These are phyloP conservation scores for Polyporus tsugae DNA, from an alignment of 1,284 basidiomycete genomes.

Conservation along the genomic window DNA sequence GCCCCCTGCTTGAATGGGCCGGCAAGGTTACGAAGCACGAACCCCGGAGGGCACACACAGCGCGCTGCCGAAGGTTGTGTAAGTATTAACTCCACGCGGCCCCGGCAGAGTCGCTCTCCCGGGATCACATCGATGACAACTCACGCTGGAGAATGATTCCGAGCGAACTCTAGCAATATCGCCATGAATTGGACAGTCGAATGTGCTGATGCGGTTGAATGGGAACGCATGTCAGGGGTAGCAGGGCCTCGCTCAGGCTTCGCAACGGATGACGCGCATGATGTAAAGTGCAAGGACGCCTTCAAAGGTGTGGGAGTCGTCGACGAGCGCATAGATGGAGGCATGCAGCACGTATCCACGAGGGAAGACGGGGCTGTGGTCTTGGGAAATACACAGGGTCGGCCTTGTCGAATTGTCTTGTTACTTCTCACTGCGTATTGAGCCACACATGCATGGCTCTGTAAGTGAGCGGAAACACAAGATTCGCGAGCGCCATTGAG, in stretches of 20 bases:
- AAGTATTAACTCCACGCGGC: conserved; percentile 1
- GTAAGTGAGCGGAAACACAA: background rate
- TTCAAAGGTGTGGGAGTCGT: background rate
- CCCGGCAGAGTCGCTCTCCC: conserved; percentile 1
- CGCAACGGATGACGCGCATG: conserved; percentile 2
- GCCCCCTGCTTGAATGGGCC: background rate
- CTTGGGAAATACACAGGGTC: background rate
- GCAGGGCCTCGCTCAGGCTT: background rate
- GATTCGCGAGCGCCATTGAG: background rate
- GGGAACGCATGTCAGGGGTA: background rate
- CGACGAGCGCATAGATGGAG: background rate
- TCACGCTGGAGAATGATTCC: background rate
- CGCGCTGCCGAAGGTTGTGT: conserved; percentile 1
- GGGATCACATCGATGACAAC: background rate
- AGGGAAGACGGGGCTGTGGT: background rate
- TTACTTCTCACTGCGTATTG: background rate
- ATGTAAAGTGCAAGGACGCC: conserved; percentile 3
- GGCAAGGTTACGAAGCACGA: conserved; percentile 12
- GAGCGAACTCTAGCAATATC: background rate
- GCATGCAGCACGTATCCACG: background rate
- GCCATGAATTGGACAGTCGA: background rate
- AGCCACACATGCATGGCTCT: conserved; percentile 2
- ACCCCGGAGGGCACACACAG: background rate
- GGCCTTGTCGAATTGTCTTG: background rate
- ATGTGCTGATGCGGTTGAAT: background rate